Evolutionary conservation across 768 basidiomycete genomes (phyloP).

Genomic region (Cystofilobasidium ferigula): DNA sequence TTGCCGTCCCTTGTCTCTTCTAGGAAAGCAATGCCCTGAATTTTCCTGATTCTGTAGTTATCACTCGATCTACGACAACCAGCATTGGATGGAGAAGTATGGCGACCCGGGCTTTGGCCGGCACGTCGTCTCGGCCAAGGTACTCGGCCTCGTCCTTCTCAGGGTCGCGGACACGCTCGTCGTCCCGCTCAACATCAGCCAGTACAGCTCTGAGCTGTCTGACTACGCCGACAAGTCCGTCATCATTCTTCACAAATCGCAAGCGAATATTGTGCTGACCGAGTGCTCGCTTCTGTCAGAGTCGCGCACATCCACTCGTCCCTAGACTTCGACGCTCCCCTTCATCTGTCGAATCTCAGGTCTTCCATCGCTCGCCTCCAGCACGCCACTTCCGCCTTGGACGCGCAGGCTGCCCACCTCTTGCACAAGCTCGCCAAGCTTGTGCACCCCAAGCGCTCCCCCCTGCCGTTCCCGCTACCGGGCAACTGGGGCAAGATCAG

Average conservation of each 20-base stretch:
- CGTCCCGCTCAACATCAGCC: slow-evolving; percentile 58
- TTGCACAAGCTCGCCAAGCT: slow-evolving; percentile 32
- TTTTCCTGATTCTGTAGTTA: slow-evolving; percentile 52
- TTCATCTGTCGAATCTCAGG: slow-evolving; percentile 35
- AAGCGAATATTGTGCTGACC: no score
- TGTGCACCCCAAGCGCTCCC: neutral
- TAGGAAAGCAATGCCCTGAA: neutral
- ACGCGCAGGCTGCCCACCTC: slow-evolving; percentile 28
- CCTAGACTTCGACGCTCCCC: slow-evolving; percentile 20
- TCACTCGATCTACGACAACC: slow-evolving; percentile 46
- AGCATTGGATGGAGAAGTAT: slow-evolving; percentile 58
- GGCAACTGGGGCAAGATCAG: slow-evolving; percentile 35
- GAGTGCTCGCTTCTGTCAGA: slow-evolving; percentile 33
- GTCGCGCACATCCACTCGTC: slow-evolving; percentile 45
- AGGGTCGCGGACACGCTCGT: slow-evolving; percentile 49
- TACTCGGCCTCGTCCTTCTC: slow-evolving; percentile 34
- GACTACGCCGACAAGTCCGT: slow-evolving; percentile 49
- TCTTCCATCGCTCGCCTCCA: slow-evolving; percentile 35
- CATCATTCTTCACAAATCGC: neutral
- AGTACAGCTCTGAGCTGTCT: slow-evolving; percentile 51
- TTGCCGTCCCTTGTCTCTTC: slow-evolving; percentile 6
- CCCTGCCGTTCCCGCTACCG: slow-evolving; percentile 12
- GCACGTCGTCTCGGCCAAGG: slow-evolving; percentile 40
- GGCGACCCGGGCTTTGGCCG: slow-evolving; percentile 65
- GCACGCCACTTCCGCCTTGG: slow-evolving; percentile 35